phyloP scores from a whole-genome alignment of 345 rosid species.

The Limnanthes douglasii region DNA sequence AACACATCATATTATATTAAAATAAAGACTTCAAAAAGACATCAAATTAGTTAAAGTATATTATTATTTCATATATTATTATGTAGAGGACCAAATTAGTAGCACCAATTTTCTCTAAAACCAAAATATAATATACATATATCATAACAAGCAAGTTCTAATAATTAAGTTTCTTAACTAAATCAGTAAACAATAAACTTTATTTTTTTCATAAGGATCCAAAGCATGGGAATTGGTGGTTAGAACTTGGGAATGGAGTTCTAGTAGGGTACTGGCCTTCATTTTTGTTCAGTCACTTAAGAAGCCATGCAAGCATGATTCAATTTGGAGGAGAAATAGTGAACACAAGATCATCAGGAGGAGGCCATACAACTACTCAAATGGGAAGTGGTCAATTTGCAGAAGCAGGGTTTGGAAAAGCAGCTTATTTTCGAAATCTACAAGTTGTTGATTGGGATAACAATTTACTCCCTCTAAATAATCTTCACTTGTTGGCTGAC shows the following conservation, averaged over 20 bases:
- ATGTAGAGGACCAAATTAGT: not conserved
- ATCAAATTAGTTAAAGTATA: not conserved
- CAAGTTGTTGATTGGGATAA: constrained; percentile 96
- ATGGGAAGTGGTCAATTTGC: constrained; percentile 99
- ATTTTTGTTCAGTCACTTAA: constrained; percentile 71
- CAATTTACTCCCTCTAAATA: constrained; percentile 56
- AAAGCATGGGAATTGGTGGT: constrained; percentile 98
- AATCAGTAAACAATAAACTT: constrained; percentile 1
- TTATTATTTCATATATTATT: not conserved
- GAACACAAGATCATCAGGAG: constrained; percentile 59
- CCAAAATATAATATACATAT: not conserved
- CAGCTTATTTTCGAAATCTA: constrained; percentile 77
- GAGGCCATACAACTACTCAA: constrained; percentile 67
- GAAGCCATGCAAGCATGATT: constrained; percentile 87
- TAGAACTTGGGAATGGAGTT: constrained; percentile 68
- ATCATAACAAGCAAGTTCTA: too few species aligned
- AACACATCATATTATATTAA: too few species aligned
- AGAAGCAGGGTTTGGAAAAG: constrained; percentile 69
- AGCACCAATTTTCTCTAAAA: not conserved
- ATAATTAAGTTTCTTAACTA: not conserved
- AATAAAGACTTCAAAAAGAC: too few species aligned
- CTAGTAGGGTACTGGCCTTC: constrained; percentile 95
- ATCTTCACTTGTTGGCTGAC: constrained; percentile 64
- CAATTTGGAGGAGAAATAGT: constrained; percentile 95
- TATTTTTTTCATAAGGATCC: constrained; percentile 47